Evolutionary conservation across 1,139 yeast genomes (phyloP).

Genomic region (Diutina pseudorugosa): DNA sequence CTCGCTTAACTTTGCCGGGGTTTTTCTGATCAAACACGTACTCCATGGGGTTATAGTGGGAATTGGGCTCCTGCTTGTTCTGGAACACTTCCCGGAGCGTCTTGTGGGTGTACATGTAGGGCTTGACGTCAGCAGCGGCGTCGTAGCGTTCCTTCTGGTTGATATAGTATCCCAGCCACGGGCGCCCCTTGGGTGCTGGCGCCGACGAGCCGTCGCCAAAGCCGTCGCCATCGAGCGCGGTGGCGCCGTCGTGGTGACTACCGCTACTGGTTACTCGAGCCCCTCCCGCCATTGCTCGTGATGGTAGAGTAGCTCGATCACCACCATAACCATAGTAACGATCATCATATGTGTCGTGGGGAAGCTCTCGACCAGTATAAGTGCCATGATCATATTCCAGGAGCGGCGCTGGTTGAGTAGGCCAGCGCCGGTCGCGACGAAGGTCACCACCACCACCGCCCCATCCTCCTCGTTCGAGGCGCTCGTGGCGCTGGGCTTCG

Average conservation of each 20-base stretch:
- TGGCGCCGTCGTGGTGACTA: background rate
- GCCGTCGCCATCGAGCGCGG: background rate
- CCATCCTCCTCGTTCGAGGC: background rate
- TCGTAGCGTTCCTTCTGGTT: constrained; percentile 25
- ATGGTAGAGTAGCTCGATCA: background rate
- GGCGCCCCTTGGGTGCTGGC: background rate
- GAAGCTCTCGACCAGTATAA: too few species aligned
- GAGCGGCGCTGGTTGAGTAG: background rate
- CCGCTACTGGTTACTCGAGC: background rate
- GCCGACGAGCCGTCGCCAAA: background rate
- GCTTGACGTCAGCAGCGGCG: constrained; percentile 19
- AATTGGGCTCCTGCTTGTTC: constrained; percentile 18
- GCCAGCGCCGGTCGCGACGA: background rate
- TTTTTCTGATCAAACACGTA: constrained; percentile 22
- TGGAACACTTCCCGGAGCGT: constrained; percentile 28
- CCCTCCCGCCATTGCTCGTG: background rate
- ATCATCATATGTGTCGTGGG: background rate
- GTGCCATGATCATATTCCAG: constrained; percentile 5
- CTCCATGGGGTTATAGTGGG: constrained; percentile 30
- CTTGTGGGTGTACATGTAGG: constrained; percentile 28
- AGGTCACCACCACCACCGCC: background rate
- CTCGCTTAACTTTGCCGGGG: constrained; percentile 15
- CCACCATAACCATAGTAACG: background rate
- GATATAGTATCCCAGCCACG: constrained; percentile 21
- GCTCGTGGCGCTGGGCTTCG: background rate